Evolutionary conservation across 352 stramenopile species (phyloP).

Genomic region (Phytophthora constricta): DNA sequence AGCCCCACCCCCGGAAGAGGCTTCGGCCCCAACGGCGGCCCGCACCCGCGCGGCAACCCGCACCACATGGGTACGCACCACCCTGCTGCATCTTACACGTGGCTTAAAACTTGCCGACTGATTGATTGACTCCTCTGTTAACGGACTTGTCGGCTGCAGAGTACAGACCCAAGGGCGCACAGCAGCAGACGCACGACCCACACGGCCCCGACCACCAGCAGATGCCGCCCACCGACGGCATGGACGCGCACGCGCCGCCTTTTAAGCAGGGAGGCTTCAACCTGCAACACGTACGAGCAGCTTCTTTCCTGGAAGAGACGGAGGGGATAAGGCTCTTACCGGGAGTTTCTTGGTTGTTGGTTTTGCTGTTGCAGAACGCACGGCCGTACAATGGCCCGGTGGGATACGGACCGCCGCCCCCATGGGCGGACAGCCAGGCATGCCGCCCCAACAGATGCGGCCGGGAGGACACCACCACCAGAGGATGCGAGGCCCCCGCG

Average conservation of each 20-base stretch:
- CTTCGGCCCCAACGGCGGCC: constrained; percentile 39
- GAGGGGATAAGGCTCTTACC: no score
- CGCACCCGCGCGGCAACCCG: constrained; percentile 45
- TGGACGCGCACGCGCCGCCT: constrained; percentile 48
- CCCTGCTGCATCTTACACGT: neutral
- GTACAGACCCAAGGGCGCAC: constrained; percentile 47
- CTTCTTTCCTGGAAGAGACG: no score
- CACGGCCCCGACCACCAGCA: constrained; percentile 27
- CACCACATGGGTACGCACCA: constrained; percentile 46
- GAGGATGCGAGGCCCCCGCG: constrained; percentile 45
- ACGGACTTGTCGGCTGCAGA: constrained; percentile 22
- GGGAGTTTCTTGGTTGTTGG: no score
- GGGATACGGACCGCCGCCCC: constrained; percentile 40
- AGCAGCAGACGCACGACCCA: constrained; percentile 46
- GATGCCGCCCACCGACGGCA: constrained; percentile 37
- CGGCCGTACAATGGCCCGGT: constrained; percentile 53
- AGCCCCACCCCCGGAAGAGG: constrained; percentile 34
- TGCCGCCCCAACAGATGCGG: constrained; percentile 60
- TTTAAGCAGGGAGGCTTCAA: constrained; percentile 52
- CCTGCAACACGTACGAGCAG: constrained; percentile 47
- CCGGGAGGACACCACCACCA: constrained; percentile 47
- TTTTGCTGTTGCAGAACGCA: constrained; percentile 38
- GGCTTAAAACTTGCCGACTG: neutral
- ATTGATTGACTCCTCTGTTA: constrained; percentile 1
- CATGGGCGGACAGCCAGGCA: constrained; percentile 41